These are phyloP conservation scores for Sphaerosporella brunnea DNA, from an alignment of 495 filamentous ascomycete species.

Conservation along the genomic window DNA sequence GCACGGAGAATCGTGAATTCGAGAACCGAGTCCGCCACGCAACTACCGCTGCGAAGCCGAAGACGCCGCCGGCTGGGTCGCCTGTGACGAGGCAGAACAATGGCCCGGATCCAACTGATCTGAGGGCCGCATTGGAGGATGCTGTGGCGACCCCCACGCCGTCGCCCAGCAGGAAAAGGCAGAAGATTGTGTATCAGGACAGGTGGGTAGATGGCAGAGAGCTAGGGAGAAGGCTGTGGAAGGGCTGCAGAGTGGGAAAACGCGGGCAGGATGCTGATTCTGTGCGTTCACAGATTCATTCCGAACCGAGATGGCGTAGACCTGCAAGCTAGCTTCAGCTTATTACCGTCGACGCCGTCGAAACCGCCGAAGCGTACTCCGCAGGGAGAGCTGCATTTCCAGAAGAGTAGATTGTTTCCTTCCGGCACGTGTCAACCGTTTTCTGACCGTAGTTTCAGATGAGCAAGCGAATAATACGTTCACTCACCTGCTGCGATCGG, in stretches of 20 bases:
- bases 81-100: slow-evolving; percentile 15
- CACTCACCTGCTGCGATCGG: slow-evolving; percentile 69
- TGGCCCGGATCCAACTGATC: slow-evolving; percentile 23
- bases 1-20: slow-evolving; percentile 13
- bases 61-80: slow-evolving; percentile 20
- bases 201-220: slow-evolving; percentile 19
- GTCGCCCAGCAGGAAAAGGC: slow-evolving; percentile 26
- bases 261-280: background rate
- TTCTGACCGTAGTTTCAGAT: slow-evolving; percentile 39
- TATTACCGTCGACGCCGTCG: slow-evolving; percentile 78
- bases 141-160: slow-evolving; percentile 24
- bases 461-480: slow-evolving; percentile 90
- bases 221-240: background rate
- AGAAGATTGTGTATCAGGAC: slow-evolving; percentile 25
- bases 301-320: slow-evolving; percentile 88
- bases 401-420: slow-evolving; percentile 49
- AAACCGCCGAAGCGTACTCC: slow-evolving; percentile 67
- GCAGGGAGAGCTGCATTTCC: slow-evolving; percentile 81
- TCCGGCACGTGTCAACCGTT: background rate
- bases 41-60: slow-evolving; percentile 17
- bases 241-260: background rate
- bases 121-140: slow-evolving; percentile 21
- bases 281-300: slow-evolving; percentile 58
- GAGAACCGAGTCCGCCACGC: slow-evolving; percentile 24
- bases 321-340: slow-evolving; percentile 71